Evolutionary conservation across 306 rosid genomes (phyloP).

Genomic region (Gillenia trifoliata): DNA sequence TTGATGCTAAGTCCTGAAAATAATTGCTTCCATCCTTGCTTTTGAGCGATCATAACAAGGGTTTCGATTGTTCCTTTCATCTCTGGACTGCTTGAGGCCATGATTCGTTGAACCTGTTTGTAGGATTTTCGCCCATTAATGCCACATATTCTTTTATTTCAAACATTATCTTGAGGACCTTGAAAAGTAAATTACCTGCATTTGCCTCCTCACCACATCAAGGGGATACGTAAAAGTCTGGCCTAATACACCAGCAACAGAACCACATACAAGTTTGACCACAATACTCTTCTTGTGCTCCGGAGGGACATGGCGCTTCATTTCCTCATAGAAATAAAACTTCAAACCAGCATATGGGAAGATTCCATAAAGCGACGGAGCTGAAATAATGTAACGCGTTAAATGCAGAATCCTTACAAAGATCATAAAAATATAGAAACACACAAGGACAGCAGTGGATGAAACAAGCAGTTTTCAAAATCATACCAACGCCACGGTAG

Average conservation of each 20-base stretch:
- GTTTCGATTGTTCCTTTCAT: slow-evolving; percentile 73
- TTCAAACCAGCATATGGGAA: slow-evolving; percentile 97
- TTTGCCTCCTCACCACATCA: slow-evolving; percentile 96
- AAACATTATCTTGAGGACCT: slow-evolving; percentile 9
- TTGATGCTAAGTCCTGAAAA: slow-evolving; percentile 98
- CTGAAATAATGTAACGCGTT: slow-evolving; percentile 41
- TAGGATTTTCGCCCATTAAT: slow-evolving; percentile 11
- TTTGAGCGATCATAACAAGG: slow-evolving; percentile 57
- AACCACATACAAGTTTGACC: slow-evolving; percentile 86
- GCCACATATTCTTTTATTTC: slow-evolving; percentile 6
- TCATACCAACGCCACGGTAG: slow-evolving; percentile 89
- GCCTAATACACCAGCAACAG: slow-evolving; percentile 89
- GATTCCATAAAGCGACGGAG: slow-evolving; percentile 91
- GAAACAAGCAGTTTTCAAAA: slow-evolving; percentile 22
- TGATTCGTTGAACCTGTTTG: slow-evolving; percentile 63
- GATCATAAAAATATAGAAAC: slow-evolving; percentile 30
- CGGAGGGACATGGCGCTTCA: slow-evolving; percentile 85
- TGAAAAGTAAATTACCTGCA: slow-evolving; percentile 62
- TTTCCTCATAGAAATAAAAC: slow-evolving; percentile 90
- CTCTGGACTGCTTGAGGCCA: slow-evolving; percentile 50
- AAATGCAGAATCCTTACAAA: slow-evolving; percentile 13
- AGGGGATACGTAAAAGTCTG: slow-evolving; percentile 97
- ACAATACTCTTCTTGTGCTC: slow-evolving; percentile 60
- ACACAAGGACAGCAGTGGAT: slow-evolving; percentile 1
- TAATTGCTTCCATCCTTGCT: slow-evolving; percentile 80